Base-by-base conservation (phyloP, 257 asterid genomes). In the Catharanthus roseus region DNA sequence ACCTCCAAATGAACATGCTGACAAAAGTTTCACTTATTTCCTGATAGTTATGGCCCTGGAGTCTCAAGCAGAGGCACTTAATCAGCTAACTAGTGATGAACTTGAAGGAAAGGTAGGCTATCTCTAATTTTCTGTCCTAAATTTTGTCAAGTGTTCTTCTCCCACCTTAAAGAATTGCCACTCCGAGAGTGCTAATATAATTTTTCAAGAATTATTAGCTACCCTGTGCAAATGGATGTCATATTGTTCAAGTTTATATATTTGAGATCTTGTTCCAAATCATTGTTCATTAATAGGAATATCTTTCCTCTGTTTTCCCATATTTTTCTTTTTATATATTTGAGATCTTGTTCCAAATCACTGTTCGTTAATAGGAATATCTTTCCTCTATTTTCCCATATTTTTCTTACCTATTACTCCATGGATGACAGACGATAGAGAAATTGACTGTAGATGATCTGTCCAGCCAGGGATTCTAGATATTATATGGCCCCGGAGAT, bases 1-100 rank as follows among this genome's bases (percentile, higher is more conserved):
- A 34, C 47, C 67, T 38, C 47, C 55, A 45, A 16, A 29, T 5
- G 24, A 74, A 26, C 63, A 9, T 53, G 34, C 75, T 81, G 68
- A 75, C 72, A 54, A 19, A 24, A 31, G 11, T 72, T 29, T 67
- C 49, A 18, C 44, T 64, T 50, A 10, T 47, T 70, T 54, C 76
- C 71, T 61, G 71, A 64, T 86, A 93, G 99, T 93, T 71, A 16
- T 93, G 92, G 85, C 88, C 5, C 85, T 93, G 99, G 99, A 93
- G 81, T 88, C 96, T 72, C 97, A 93, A 75, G 89, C 99, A 4
- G 97, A 93, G 33, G 96, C 96, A 42, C 88, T 91, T 55, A 86
- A 84, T 78, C 93, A 93, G 84, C 86, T 93, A 31, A 70, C 86
- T 49, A 66, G 84, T 71, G 99, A 93, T 75, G 99, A 93, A 79